Evolutionary conservation across 331 rosid species (phyloP).

Genomic region (Malus hybrid): DNA sequence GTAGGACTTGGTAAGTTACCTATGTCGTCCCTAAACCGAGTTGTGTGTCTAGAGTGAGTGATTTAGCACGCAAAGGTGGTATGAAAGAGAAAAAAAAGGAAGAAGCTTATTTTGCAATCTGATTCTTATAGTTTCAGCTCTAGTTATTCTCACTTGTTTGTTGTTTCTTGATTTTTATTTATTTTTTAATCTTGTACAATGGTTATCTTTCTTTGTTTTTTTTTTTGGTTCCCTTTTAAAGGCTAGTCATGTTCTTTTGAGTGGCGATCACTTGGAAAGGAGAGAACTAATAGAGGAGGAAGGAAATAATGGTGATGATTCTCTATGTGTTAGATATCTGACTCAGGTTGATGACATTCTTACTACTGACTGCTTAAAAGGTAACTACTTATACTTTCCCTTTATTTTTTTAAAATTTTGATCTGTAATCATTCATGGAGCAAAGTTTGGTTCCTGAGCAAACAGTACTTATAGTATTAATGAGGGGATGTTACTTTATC

Average conservation of each 20-base stretch:
- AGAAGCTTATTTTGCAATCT: too few species aligned
- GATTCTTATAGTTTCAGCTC: too few species aligned
- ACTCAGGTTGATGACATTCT: conserved; percentile 50
- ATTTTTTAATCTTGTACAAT: neutral
- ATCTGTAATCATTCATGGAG: neutral
- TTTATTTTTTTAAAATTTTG: neutral
- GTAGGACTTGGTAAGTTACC: too few species aligned
- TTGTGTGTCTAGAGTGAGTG: neutral
- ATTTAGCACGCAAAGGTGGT: too few species aligned
- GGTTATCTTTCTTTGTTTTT: neutral
- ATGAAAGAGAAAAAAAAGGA: too few species aligned
- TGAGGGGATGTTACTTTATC: conserved; percentile 3
- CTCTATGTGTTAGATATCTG: conserved; percentile 56
- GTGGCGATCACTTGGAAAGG: conserved; percentile 62
- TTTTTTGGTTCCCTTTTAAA: conserved; percentile 18
- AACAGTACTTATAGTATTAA: neutral
- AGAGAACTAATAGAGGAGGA: conserved; percentile 64
- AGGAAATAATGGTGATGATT: conserved; percentile 43
- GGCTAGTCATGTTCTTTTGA: conserved; percentile 66
- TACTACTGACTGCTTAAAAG: conserved; percentile 36
- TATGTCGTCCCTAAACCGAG: too few species aligned
- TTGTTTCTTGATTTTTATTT: too few species aligned
- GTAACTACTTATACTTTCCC: conserved; percentile 25
- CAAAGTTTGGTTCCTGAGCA: neutral
- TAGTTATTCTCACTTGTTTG: too few species aligned